Base-by-base conservation (phyloP, 345 rosid genomes). In the Eutrema heterophyllum region DNA sequence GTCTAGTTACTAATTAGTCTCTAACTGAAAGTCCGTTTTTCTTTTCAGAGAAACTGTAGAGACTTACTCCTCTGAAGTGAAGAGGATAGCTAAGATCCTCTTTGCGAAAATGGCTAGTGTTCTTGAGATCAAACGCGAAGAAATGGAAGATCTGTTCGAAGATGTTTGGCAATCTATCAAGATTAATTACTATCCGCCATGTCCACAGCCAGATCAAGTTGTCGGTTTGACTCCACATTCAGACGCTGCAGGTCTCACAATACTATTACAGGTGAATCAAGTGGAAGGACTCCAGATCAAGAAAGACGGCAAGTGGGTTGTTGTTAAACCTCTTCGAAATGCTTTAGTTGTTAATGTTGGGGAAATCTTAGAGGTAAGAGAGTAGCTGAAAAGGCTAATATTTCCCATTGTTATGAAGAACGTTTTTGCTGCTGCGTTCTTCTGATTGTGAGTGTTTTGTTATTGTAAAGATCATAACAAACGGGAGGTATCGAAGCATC, bases 271-370 rank as follows among this genome's bases (percentile, higher is more conserved):
- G 49, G 74, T 76, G 67, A 82, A 72, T 69, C 58, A 79, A 57
- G 74, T 72, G 14, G 81, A 76, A 45, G 85, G 85, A 53, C 83
- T 82, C 5, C 81, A 82, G 60, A 54, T 79, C 48, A 82, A 73
- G 74, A 79, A 79, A 69, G 61, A 79, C 10, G 64, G 38, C 16
- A 78, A 71, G 45, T 84, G 87, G 85, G 52, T 58, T 68, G 71
- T 82, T 3, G 72, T 84, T 0, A 80, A 72, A 72, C 84, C 81
- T 52, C 67, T 78, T 12, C 70, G 21, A 18, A 5, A 82, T 64
- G 85, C 87, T 40, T 80, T 84, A 4, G 81, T 84, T 14, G 78
- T 82, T 50, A 79, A 84, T 58, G 46, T 85, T 61, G 88, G 88
- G 0, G 88, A 85, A 78, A 67, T 78, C 39, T 21, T 85, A 30